These are phyloP conservation scores for Luffa acutangula DNA, from an alignment of 306 rosid genomes.

Conservation along the genomic window DNA sequence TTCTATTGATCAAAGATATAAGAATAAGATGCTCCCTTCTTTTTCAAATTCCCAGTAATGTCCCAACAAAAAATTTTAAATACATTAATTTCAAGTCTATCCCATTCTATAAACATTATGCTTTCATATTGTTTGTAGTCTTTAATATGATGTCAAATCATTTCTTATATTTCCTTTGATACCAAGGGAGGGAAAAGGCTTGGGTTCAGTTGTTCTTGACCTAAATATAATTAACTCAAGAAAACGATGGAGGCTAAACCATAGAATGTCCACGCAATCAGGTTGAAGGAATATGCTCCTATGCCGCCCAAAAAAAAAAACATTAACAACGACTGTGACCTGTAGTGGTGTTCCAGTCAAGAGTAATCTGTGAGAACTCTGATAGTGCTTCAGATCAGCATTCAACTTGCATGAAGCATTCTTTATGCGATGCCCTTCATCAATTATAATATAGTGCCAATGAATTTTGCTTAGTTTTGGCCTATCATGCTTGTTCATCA, in stretches of 20 bases:
- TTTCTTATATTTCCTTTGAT: not conserved
- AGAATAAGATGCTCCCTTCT: not conserved
- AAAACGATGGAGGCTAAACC: not conserved
- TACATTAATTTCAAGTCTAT: not conserved
- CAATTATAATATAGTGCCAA: constrained; percentile 96
- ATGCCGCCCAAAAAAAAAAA: not conserved
- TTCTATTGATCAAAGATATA: not conserved
- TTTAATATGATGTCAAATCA: not conserved
- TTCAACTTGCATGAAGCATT: constrained; percentile 99
- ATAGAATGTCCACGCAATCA: not conserved
- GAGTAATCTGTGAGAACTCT: constrained; percentile 94
- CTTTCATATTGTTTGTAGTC: not conserved
- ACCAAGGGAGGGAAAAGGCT: not conserved
- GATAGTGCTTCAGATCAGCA: constrained; percentile 85
- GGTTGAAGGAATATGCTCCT: not conserved
- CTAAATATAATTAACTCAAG: not conserved
- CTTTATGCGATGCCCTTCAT: constrained; percentile 99
- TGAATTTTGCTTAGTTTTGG: constrained; percentile 91
- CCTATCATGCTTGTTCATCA: constrained; percentile 99
- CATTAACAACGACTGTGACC: constrained; percentile 35
- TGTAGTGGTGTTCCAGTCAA: constrained; percentile 98
- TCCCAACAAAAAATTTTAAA: not conserved
- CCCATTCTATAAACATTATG: not conserved
- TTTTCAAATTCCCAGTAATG: not conserved
- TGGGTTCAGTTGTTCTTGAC: not conserved